These are phyloP conservation scores for Arthroderma sp. DNA, from an alignment of 2,329 filamentous ascomycete genomes.

Conservation along the genomic window DNA sequence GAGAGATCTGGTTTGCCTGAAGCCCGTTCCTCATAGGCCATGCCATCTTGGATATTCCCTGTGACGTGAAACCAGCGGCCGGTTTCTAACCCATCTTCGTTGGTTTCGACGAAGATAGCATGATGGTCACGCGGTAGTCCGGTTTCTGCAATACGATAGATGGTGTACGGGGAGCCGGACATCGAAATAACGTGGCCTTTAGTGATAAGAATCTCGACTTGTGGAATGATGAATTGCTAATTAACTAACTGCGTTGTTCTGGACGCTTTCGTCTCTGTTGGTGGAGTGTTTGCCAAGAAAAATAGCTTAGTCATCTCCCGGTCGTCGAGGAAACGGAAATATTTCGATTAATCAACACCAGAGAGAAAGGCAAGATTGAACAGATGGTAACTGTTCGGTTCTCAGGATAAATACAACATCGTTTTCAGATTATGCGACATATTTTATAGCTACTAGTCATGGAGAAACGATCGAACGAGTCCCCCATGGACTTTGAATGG, in stretches of 20 bases:
- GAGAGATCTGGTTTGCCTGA: slow-evolving; percentile 3
- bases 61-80: slow-evolving; percentile 18
- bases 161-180: slow-evolving; percentile 6
- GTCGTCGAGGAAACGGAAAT: slow-evolving; percentile 7
- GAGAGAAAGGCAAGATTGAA: not conserved
- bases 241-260: too few species aligned
- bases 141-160: slow-evolving; percentile 12
- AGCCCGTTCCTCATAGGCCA: slow-evolving; percentile 10
- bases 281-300: not conserved
- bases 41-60: slow-evolving; percentile 21
- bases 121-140: slow-evolving; percentile 18
- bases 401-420: too few species aligned
- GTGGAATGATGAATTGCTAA: too few species aligned
- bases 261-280: too few species aligned
- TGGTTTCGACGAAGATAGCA: slow-evolving; percentile 18
- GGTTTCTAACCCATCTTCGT: slow-evolving; percentile 7
- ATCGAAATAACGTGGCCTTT: not conserved
- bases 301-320: not conserved
- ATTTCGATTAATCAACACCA: not conserved
- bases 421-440: not conserved
- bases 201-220: too few species aligned
- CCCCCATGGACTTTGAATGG: slow-evolving; percentile 41
- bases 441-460: slow-evolving; percentile 12
- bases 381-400: too few species aligned
- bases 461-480: slow-evolving; percentile 29